phyloP scores from a whole-genome alignment of 75 land plant genomes.

The Selaginella moellendorffii region DNA sequence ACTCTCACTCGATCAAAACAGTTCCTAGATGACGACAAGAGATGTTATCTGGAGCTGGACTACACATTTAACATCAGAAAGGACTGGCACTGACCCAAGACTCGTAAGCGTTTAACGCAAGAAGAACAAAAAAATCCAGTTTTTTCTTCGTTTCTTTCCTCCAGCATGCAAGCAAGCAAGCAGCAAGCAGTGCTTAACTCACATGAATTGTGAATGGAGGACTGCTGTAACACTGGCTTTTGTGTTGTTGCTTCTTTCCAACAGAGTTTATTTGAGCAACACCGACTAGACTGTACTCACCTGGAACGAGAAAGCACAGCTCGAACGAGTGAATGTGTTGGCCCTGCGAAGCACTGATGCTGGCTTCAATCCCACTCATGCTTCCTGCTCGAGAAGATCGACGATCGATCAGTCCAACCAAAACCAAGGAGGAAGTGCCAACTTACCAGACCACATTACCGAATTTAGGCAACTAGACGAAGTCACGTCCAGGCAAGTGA shows the following conservation, averaged over 20 bases:
- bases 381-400: too few relatives aligned
- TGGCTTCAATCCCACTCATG: too few relatives aligned
- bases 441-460: constrained; percentile 87
- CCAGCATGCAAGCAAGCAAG: too few relatives aligned
- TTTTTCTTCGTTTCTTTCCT: too few relatives aligned
- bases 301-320: constrained; percentile 82
- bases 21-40: constrained; percentile 60
- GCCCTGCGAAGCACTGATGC: too few relatives aligned
- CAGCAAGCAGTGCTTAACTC: too few relatives aligned
- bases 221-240: constrained; percentile 64
- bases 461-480: constrained; percentile 63
- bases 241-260: constrained; percentile 32
- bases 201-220: constrained; percentile 74
- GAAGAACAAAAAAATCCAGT: too few relatives aligned
- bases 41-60: constrained; percentile 42
- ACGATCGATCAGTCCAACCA: too few relatives aligned
- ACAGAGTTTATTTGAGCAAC: constrained; percentile 68
- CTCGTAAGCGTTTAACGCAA: too few relatives aligned
- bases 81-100: constrained; percentile 25
- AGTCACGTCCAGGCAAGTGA: constrained; percentile 79
- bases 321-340: constrained; percentile 71
- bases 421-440: too few relatives aligned
- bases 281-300: constrained; percentile 76
- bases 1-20: too few relatives aligned
- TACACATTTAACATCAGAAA: constrained; percentile 54